A percentile compares a stretch with the other conserved stretches of the same genome.
Evolutionary conservation across 1,139 yeast genomes (phyloP).

Genomic region (Blastobotrys aristatus): DNA sequence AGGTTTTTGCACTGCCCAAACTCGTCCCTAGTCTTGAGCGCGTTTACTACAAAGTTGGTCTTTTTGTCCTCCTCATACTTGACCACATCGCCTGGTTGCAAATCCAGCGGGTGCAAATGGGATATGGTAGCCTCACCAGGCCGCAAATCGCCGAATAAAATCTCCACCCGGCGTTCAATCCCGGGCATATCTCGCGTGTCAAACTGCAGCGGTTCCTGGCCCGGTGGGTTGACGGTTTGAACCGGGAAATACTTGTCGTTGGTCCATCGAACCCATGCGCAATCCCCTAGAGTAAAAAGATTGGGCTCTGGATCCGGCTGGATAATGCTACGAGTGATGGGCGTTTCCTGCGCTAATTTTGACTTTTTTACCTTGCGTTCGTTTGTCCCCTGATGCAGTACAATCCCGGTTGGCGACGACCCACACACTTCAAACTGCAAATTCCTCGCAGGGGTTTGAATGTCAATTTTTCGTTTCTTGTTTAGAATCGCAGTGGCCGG

Average conservation of each 20-base stretch:
- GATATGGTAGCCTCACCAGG: slow-evolving; percentile 19
- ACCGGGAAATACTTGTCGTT: slow-evolving; percentile 11
- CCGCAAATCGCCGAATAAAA: slow-evolving; percentile 21
- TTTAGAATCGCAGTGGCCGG: slow-evolving; percentile 6
- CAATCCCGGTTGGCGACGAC: not conserved
- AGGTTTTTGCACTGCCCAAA: slow-evolving; percentile 3
- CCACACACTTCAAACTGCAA: slow-evolving; percentile 4
- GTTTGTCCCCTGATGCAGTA: slow-evolving; percentile 4
- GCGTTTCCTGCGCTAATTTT: slow-evolving; percentile 7
- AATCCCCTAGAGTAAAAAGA: slow-evolving; percentile 5
- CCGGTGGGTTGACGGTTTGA: not conserved
- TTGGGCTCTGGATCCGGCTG: not conserved
- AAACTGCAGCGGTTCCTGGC: not conserved
- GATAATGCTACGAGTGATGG: slow-evolving; percentile 6
- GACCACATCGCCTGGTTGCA: slow-evolving; percentile 10
- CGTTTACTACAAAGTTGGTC: slow-evolving; percentile 7
- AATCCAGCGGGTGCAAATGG: slow-evolving; percentile 12
- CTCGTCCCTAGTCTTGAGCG: slow-evolving; percentile 2
- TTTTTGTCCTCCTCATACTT: slow-evolving; percentile 14
- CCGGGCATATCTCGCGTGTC: not conserved
- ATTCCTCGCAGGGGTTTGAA: slow-evolving; percentile 8
- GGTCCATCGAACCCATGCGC: slow-evolving; percentile 15
- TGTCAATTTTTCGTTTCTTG: slow-evolving; percentile 5
- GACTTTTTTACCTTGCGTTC: slow-evolving; percentile 4
- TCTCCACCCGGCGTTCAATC: slow-evolving; percentile 6